phyloP scores from a whole-genome alignment of 1,139 yeast genomes.

The Pichia sp. region DNA sequence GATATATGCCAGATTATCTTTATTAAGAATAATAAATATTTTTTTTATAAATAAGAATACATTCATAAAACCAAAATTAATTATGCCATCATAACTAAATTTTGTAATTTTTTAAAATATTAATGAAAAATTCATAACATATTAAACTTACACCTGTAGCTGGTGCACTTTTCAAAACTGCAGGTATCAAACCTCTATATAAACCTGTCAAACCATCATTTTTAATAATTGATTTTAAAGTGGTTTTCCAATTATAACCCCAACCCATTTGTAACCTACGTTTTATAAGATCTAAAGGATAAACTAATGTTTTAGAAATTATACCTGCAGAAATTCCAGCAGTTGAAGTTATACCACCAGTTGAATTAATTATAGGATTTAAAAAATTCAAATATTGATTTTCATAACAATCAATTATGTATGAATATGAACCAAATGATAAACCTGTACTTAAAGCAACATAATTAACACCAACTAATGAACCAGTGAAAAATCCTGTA shows the following conservation, averaged over 20 bases:
- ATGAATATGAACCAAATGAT: conserved; percentile 28
- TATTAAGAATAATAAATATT: conserved; percentile 6
- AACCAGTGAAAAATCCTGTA: conserved; percentile 71
- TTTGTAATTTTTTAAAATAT: conserved; percentile 5
- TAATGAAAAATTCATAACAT: conserved; percentile 48
- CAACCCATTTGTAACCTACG: conserved; percentile 61
- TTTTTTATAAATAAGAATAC: neutral
- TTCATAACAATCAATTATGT: conserved; percentile 9
- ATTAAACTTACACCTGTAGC: conserved; percentile 74
- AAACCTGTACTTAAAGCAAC: conserved; percentile 28
- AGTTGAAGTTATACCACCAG: conserved; percentile 31
- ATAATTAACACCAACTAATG: conserved; percentile 46
- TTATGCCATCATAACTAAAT: conserved; percentile 5
- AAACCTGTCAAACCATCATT: conserved; percentile 61
- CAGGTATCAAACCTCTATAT: conserved; percentile 66
- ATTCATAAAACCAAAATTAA: neutral
- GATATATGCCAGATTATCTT: conserved; percentile 20
- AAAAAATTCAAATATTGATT: conserved; percentile 2
- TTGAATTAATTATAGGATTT: neutral
- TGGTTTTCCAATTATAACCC: no score
- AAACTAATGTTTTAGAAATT: conserved; percentile 62
- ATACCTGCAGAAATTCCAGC: conserved; percentile 79
- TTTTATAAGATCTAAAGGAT: conserved; percentile 81
- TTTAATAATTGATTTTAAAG: conserved; percentile 31
- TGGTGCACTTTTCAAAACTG: conserved; percentile 73